Evolutionary conservation across 257 asterid species (phyloP), one percentile per base, ranked within the genome.

Genomic region (Solanum chilense): DNA sequence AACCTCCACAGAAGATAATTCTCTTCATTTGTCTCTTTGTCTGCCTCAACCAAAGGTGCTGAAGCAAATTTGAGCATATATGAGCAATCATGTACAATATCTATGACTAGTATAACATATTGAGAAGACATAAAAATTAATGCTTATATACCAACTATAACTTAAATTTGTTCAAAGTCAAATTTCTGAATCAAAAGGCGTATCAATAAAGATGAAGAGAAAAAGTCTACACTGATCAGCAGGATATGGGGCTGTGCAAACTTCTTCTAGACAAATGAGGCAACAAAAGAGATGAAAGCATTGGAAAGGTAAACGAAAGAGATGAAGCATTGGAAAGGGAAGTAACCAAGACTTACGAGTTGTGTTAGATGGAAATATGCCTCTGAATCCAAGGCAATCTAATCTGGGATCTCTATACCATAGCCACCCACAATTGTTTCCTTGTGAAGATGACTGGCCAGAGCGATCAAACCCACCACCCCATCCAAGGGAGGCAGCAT

Each of bases 31-130:
- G 98, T 93, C 91, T 94, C 95, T 91, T 94, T 91, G 86, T 94
- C 95, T 10, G 91, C 95, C 90, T 95, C 99, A 77, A 96, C 97
- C 84, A 94, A 90, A 58, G 98, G 99, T 31, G 99, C 99, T 96
- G 97, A 90, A 89, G 85, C 83, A 86, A 85, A 70, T 45, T 29
- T 58, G 56, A 58, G 16, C 45, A 39, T 49, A 77, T 33, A 69
- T 77, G 35, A 56, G 47, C 44, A 87, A 71, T 68, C 88, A 31
- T 23, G 29, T 29, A 81, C 73, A 77, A 85, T 12, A 75, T 62
- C 27, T 47, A 12, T 2, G 15, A 29, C 29, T 49, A 31, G 14
- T 3, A 18, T 29, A 35, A 1, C 27, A 80, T 80, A 2, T 44
- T 49, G 25, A 10, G 35, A 80, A 47, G 66, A 45, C 29, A 49